Conservation (phyloP, 2,329 filamentous ascomycete genomes). For the Sporothrix inflata region DNA sequence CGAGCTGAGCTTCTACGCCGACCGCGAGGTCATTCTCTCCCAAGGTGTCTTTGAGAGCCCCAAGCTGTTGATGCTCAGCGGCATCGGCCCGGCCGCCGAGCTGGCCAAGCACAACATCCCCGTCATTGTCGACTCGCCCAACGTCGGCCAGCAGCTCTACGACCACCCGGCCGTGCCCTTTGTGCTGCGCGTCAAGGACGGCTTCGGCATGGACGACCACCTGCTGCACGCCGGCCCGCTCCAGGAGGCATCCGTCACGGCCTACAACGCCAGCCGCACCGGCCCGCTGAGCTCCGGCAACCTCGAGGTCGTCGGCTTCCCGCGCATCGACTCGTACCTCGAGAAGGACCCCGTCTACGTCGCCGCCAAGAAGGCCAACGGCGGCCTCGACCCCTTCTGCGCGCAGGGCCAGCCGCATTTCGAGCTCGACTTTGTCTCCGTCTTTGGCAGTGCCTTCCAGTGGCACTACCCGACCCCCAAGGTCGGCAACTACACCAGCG, state of each 20-base stretch:
- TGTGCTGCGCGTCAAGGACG: conserved; percentile 51
- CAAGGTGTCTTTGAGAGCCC: conserved; percentile 65
- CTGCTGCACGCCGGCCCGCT: conserved; percentile 44
- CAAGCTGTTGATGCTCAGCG: conserved; percentile 66
- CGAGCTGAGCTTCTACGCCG: conserved; percentile 51
- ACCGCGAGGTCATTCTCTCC: conserved; percentile 52
- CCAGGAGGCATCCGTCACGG: conserved; percentile 42
- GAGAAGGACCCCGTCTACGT: conserved; percentile 49
- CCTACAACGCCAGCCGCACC: conserved; percentile 45
- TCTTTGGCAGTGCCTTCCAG: conserved; percentile 57
- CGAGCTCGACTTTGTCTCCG: conserved; percentile 63
- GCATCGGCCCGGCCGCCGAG: conserved; percentile 61
- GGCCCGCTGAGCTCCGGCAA: conserved; percentile 42
- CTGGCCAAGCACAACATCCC: conserved; percentile 58
- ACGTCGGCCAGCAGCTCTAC: conserved; percentile 67
- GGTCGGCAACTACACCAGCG: conserved; percentile 56
- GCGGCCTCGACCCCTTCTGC: conserved; percentile 56
- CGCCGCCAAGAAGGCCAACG: conserved; percentile 47
- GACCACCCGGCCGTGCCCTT: conserved; percentile 62
- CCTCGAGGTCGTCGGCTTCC: conserved; percentile 59
- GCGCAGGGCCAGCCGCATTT: conserved; percentile 63
- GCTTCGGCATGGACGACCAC: conserved; percentile 46
- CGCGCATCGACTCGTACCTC: conserved; percentile 56
- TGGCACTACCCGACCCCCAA: conserved; percentile 50
- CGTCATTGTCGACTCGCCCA: conserved; percentile 58